A percentile compares a stretch with the other conserved stretches of the same genome.
These are phyloP conservation scores for Epichloe uncinata DNA, from an alignment of 2,329 filamentous ascomycete species.

Conservation along the genomic window DNA sequence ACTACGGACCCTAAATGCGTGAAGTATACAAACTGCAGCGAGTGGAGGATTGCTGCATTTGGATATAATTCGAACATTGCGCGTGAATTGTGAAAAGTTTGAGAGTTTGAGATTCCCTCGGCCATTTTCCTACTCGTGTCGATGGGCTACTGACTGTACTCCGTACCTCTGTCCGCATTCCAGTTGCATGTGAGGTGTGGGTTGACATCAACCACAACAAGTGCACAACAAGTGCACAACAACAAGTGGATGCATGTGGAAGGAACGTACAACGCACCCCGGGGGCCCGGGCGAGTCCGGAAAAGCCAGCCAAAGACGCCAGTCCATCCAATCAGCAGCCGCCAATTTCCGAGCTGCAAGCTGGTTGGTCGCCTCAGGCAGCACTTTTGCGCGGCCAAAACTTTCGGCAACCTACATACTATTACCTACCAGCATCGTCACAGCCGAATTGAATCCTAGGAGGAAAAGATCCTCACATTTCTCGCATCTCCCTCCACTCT, in stretches of 20 bases:
- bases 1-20: too few relatives aligned
- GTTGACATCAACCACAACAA: too few relatives aligned
- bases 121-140: too few relatives aligned
- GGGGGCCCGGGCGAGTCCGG: conserved; percentile 18
- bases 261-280: too few relatives aligned
- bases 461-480: conserved; percentile 37
- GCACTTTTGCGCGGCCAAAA: conserved; percentile 23
- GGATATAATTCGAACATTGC: too few relatives aligned
- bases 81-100: too few relatives aligned
- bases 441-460: conserved; percentile 16
- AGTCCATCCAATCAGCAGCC: conserved; percentile 29
- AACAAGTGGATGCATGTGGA: too few relatives aligned
- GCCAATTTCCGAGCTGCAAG: conserved; percentile 32
- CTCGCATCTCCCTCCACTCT: conserved; percentile 11
- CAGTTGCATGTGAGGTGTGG: too few relatives aligned
- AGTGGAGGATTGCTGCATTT: neutral
- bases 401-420: conserved; percentile 25
- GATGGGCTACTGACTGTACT: neutral
- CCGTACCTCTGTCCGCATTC: neutral
- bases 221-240: too few relatives aligned
- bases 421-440: conserved; percentile 19
- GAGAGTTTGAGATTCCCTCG: too few relatives aligned
- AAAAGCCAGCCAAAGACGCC: conserved; percentile 7
- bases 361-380: conserved; percentile 30
- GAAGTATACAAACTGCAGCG: neutral